Percentiles rank a stretch among this genome's conserved stretches.
Conservation (phyloP, 495 filamentous ascomycete genomes). For the Trichocladium uniseriatum region DNA sequence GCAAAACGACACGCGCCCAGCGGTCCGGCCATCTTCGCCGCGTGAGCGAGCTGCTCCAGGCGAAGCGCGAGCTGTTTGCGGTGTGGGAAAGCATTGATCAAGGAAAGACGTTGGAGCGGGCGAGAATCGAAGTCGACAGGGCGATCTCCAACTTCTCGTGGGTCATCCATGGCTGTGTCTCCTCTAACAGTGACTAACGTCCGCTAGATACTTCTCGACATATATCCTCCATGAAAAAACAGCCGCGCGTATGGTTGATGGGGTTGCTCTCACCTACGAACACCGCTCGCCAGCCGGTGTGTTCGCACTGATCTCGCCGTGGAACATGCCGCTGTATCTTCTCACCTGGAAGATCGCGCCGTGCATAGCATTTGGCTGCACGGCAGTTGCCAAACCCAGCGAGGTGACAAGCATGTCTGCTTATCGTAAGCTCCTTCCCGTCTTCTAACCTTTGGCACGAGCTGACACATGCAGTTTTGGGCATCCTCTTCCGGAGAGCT, state of each 20-base stretch:
- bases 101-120: conserved; percentile 22
- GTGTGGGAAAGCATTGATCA: conserved; percentile 28
- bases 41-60: conserved; percentile 16
- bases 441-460: conserved; percentile 1
- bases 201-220: conserved; percentile 20
- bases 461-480: conserved; percentile 23
- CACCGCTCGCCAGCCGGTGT: conserved; percentile 22
- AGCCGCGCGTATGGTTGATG: conserved; percentile 18
- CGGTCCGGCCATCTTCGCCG: conserved; percentile 15
- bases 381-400: conserved; percentile 22
- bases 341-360: conserved; percentile 26
- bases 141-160: conserved; percentile 23
- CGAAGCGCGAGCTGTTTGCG: conserved; percentile 20
- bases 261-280: conserved; percentile 20
- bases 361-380: conserved; percentile 24
- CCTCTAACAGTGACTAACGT: not conserved
- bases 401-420: conserved; percentile 34
- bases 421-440: conserved; percentile 42
- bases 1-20: conserved; percentile 16
- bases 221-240: conserved; percentile 24
- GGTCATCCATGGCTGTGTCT: not conserved
- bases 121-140: conserved; percentile 19
- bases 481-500: conserved; percentile 31
- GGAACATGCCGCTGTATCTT: conserved; percentile 26
- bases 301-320: conserved; percentile 22